phyloP scores from a whole-genome alignment of 148 eudicot genomes.

The Vaccinium darrowii region DNA sequence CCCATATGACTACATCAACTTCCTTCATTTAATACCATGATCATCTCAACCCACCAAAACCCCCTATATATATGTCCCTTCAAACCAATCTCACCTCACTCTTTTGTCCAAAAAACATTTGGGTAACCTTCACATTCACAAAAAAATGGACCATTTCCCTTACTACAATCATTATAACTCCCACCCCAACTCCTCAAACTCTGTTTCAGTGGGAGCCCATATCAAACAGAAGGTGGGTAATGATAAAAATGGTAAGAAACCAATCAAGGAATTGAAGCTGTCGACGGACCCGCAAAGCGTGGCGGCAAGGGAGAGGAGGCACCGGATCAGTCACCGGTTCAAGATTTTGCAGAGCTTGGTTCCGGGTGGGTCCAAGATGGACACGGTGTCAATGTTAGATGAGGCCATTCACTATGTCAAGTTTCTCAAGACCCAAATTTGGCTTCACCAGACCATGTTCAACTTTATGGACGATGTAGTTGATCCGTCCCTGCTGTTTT shows the following conservation, averaged over 20 bases:
- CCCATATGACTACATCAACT: not conserved
- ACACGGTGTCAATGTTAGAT: conserved; percentile 70
- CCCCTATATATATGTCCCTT: not conserved
- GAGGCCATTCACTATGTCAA: conserved; percentile 71
- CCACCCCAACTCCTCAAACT: not conserved
- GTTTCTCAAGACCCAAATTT: conserved; percentile 60
- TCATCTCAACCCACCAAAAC: not conserved
- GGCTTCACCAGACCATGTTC: conserved; percentile 51
- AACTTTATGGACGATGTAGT: not conserved
- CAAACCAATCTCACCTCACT: not conserved
- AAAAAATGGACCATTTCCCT: conserved; percentile 3
- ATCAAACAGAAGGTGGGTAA: conserved; percentile 6
- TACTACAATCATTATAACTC: not conserved
- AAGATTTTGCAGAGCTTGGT: conserved; percentile 61
- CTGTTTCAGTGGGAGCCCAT: not conserved
- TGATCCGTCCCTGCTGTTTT: not conserved
- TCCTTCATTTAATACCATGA: not conserved
- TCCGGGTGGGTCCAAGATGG: conserved; percentile 68
- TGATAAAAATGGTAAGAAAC: not conserved
- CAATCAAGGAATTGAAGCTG: conserved; percentile 32
- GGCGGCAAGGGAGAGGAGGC: conserved; percentile 68
- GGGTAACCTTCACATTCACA: not conserved
- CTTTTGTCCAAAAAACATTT: not conserved
- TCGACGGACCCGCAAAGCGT: conserved; percentile 80
- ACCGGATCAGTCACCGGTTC: conserved; percentile 61